Conservation (phyloP, 305 asterid species). For the Solanum chacoense region DNA sequence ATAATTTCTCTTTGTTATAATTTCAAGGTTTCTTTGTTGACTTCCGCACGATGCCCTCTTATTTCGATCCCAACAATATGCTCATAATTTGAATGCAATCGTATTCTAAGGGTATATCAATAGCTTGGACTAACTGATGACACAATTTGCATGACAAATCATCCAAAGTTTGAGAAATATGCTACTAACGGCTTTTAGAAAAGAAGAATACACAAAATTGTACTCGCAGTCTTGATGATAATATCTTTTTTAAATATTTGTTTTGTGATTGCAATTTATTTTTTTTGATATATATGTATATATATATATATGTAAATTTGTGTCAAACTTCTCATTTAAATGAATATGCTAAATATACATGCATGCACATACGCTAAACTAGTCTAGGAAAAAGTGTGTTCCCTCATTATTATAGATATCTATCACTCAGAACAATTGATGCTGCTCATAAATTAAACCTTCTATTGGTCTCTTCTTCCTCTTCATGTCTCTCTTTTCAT, state of each 20-base stretch:
- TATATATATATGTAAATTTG: not conserved
- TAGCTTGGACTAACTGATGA: not conserved
- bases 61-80: not conserved
- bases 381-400: not conserved
- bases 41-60: not conserved
- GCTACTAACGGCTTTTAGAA: not conserved
- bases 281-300: too few relatives aligned
- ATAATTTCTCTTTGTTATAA: not conserved
- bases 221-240: not conserved
- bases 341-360: not conserved
- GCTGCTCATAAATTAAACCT: not conserved
- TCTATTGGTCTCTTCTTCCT: not conserved
- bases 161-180: not conserved
- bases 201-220: not conserved
- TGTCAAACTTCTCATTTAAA: not conserved
- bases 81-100: not conserved
- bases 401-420: not conserved
- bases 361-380: not conserved
- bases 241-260: not conserved
- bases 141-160: not conserved
- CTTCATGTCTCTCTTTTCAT: not conserved
- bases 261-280: not conserved
- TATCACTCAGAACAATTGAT: not conserved
- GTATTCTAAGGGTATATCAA: not conserved
- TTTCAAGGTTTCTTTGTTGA: not conserved